Base-by-base conservation (phyloP, 2,329 filamentous ascomycete genomes). In the Cladophialophora exuberans region DNA sequence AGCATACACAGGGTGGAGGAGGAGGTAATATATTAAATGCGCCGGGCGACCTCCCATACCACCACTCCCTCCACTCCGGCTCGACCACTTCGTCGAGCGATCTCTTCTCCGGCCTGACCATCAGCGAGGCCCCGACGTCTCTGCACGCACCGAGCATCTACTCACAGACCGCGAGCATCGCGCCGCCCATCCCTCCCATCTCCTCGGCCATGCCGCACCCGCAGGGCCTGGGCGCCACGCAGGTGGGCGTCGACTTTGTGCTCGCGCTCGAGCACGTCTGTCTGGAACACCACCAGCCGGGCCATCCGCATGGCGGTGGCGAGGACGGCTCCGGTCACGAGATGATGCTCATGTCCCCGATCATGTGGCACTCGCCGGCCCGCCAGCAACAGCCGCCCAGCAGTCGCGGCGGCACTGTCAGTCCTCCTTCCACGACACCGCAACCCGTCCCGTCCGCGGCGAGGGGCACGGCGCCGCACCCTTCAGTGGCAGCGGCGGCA, bases 221-320 rank as follows among this genome's bases (percentile, higher is more conserved):
- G 10, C 58, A 66, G 31, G 66, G 65, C 9, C 60, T 69, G 15
- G 66, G 65, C 45, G 47, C 61, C 10, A 61, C 64, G 3, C 66
- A 69, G 56, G 59, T 65, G 25, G 67, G 65, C 4, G 60, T 70
- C 48, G 66, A 69, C 38, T 70, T 70, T 51, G 64, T 70, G 15
- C 63, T 70, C 22, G 61, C 59, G 9, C 63, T 69, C 30, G 67
- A 69, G 57, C 62, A 64, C 22, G 62, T 63, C 22, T 69, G 67
- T 51, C 50, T 69, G 36, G 47, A 55, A 22, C 65, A 69, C 41
- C 57, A 58, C 25, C n/a, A n/a, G 47, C 50, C 36, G 45, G n/a
- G n/a, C n/a, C n/a, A n/a, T n/a, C n/a, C 26, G n/a, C 57, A 60
- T 25, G 53, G 36, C 36, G 52, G 36, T 22, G 36, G 39, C 10